Base-by-base conservation (phyloP, 208 protist genomes). In the Crithidia bombi region DNA sequence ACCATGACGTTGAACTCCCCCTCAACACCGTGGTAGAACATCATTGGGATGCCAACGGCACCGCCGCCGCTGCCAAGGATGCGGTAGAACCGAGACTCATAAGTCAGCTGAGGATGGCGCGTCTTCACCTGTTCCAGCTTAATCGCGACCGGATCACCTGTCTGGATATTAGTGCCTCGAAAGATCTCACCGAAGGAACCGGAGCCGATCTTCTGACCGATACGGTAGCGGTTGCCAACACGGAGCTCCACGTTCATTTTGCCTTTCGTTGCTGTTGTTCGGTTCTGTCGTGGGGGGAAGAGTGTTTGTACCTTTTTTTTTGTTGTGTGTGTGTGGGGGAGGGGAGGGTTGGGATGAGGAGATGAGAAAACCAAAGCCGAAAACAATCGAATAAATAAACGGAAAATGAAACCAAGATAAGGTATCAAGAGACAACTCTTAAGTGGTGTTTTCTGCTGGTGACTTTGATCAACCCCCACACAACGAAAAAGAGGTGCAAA, bases 201-300 rank as follows among this genome's bases (percentile, higher is more conserved):
- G 36, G 82, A 84, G 21, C 99, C 99, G 79, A 99, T 99, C 90
- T 99, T 98, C 59, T 97, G 87, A 33, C 91, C 97, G 51, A 99
- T 90, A 46, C 94, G 78, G 79, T 97, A 99, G 64, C 98, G 98
- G 65, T 92, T 94, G 51, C 95, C 98, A 19, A 99, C 96, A 41
- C 94, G 88, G 23, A 99, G 82, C 62, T 98, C 97, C 65, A 97
- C 79, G 77, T 81, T 92, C 82, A 89, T 89, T 67, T 98, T 99
- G 28, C 71, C 65, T 70, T 99, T 98, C 72, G 98, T 95, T 30
- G 96, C 98, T 43, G 94, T 95, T 57, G 98, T 96, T 55, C 98
- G 36, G 30, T 57, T 57, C 4, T 21, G 55, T 38, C 9, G 23
- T 38, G 7, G n/a, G n/a, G n/a, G n/a, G n/a, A n/a, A n/a, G n/a